These are phyloP conservation scores for Silene latifolia DNA, from an alignment of 148 eudicot species.

Conservation along the genomic window DNA sequence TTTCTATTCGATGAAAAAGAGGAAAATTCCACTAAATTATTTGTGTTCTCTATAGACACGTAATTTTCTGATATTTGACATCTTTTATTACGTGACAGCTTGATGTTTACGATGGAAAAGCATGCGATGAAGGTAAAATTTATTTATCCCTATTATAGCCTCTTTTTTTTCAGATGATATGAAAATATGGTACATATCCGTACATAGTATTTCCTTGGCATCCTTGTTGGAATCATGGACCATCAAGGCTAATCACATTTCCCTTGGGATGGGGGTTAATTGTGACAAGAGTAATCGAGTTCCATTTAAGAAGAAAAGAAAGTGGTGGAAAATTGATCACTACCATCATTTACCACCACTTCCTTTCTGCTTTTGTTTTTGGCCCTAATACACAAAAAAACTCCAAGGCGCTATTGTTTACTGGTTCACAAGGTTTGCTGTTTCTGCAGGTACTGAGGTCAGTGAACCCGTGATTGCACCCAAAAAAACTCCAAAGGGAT, in stretches of 20 bases:
- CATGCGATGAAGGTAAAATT: conserved; percentile 64
- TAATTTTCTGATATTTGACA: neutral
- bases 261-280: too few relatives aligned
- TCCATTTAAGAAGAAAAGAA: neutral
- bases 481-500: conserved; percentile 44
- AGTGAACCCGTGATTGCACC: conserved; percentile 32
- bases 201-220: too few relatives aligned
- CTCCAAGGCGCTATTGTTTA: too few relatives aligned
- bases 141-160: neutral
- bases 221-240: too few relatives aligned
- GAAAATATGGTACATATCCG: too few relatives aligned
- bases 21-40: too few relatives aligned
- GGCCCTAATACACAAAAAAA: too few relatives aligned
- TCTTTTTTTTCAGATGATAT: neutral
- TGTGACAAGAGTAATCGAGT: neutral
- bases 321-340: neutral
- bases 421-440: too few relatives aligned
- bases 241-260: neutral
- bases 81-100: conserved; percentile 52
- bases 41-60: neutral
- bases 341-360: too few relatives aligned
- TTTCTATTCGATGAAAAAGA: too few relatives aligned
- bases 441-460: conserved; percentile 37
- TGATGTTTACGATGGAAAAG: conserved; percentile 89
- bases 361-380: too few relatives aligned